Conservation (phyloP, 75 land plant species). For the Selaginella moellendorffii region DNA sequence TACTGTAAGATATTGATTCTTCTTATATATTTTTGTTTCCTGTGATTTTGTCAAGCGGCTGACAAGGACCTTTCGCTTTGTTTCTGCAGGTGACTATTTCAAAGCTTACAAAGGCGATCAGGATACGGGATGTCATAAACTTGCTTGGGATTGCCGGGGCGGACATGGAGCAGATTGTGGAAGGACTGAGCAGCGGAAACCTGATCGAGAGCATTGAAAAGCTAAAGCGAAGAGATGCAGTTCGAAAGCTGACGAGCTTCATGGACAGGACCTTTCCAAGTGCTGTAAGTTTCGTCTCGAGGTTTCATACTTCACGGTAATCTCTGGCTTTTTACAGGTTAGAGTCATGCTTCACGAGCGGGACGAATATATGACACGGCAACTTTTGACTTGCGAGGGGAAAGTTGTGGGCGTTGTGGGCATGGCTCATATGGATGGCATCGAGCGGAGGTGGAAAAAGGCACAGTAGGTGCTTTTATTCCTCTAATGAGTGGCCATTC, state of each 20-base stretch:
- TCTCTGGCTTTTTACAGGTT: constrained; percentile 12
- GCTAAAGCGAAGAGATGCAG: constrained; percentile 20
- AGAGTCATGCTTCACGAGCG: constrained; percentile 24
- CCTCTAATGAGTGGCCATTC: not conserved
- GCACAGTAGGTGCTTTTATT: not conserved
- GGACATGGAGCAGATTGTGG: constrained; percentile 4
- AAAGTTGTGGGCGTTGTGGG: constrained; percentile 36
- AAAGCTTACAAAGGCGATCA: constrained; percentile 15
- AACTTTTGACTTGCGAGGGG: constrained; percentile 21
- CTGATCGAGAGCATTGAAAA: constrained; percentile 13
- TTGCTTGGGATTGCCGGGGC: constrained; percentile 9
- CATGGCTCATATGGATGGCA: constrained; percentile 37
- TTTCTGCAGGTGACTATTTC: constrained; percentile 15
- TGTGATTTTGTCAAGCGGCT: too few species aligned
- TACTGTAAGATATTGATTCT: too few species aligned
- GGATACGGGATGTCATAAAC: constrained; percentile 17
- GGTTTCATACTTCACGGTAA: too few species aligned
- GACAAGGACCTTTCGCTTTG: not conserved
- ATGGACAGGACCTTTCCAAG: constrained; percentile 21
- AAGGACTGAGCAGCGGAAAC: constrained; percentile 10
- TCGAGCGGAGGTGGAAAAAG: constrained; percentile 23
- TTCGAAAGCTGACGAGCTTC: constrained; percentile 15
- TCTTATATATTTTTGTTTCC: too few species aligned
- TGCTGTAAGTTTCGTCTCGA: constrained; percentile 13
- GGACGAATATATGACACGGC: constrained; percentile 21